Evolutionary conservation across 176 grass and related monocot genomes (phyloP).

Genomic region (Panicum miliaceum): DNA sequence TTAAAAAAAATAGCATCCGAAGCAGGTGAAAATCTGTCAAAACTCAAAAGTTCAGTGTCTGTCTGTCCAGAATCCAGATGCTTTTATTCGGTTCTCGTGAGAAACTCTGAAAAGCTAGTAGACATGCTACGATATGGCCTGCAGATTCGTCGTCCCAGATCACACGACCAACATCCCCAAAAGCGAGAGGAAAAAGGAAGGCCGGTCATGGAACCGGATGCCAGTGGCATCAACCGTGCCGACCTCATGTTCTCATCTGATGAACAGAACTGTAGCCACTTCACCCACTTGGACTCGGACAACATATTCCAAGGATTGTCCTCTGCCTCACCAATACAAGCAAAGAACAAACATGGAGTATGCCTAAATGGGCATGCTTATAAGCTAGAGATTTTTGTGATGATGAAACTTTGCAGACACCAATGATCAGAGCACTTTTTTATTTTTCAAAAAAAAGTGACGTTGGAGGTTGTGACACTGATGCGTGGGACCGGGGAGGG

Average conservation of each 20-base stretch:
- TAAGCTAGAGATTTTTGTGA: not conserved
- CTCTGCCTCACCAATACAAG: not conserved
- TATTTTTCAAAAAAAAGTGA: not conserved
- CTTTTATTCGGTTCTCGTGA: not conserved
- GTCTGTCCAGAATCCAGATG: not conserved
- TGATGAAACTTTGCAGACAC: not conserved
- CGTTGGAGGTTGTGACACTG: not conserved
- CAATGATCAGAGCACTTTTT: not conserved
- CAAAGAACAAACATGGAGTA: not conserved
- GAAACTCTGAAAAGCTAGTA: not conserved
- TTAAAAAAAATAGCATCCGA: not conserved
- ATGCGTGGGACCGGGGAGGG: too few relatives aligned
- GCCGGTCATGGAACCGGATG: not conserved
- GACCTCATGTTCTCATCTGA: not conserved
- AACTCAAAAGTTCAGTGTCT: not conserved
- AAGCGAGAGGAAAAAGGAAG: not conserved
- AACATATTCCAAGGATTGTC: conserved; percentile 26
- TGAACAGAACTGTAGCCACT: not conserved
- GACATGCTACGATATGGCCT: not conserved
- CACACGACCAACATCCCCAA: conserved; percentile 27
- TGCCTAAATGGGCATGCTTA: not conserved
- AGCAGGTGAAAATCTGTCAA: not conserved
- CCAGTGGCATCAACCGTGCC: conserved; percentile 6
- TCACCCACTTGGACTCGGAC: not conserved
- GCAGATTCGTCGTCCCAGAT: conserved; percentile 29